Evolutionary conservation across 768 basidiomycete genomes (phyloP).

Genomic region (Mycena indigotica): DNA sequence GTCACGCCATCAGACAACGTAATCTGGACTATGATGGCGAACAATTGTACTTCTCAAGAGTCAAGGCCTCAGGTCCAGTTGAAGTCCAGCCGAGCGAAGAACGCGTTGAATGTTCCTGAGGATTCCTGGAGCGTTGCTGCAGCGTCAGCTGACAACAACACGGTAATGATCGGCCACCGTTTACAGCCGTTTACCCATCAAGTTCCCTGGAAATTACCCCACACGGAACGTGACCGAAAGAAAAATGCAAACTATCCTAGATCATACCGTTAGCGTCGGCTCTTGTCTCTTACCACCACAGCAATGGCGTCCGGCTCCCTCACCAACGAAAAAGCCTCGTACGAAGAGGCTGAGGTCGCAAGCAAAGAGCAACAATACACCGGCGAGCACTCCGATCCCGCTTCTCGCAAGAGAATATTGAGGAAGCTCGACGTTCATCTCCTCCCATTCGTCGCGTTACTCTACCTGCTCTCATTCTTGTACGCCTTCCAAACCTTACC

Average conservation of each 20-base stretch:
- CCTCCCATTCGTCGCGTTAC: slow-evolving; percentile 38
- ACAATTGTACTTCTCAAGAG: no score
- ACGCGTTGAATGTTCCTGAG: no score
- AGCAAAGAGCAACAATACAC: no score
- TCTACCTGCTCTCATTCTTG: slow-evolving; percentile 42
- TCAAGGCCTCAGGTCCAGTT: no score
- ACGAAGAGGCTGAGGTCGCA: background rate
- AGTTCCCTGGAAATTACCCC: background rate
- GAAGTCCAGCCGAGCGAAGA: no score
- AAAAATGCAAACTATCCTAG: no score
- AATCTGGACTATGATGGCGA: no score
- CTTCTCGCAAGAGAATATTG: slow-evolving; percentile 5
- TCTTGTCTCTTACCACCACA: background rate
- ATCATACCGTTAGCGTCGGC: background rate
- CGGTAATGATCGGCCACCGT: background rate
- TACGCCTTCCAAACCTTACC: no score
- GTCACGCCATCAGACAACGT: no score
- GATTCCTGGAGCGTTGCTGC: no score
- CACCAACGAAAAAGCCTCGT: background rate
- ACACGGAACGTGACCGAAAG: no score
- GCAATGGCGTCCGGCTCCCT: background rate
- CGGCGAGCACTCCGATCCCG: background rate
- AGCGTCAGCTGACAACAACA: background rate
- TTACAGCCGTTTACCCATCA: background rate
- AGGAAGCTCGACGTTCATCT: slow-evolving; percentile 37